Evolutionary conservation across 371 early-diverging fungal genomes (phyloP), one percentile per base, ranked within the genome.

Genomic region (Rhizopus stolonifer): DNA sequence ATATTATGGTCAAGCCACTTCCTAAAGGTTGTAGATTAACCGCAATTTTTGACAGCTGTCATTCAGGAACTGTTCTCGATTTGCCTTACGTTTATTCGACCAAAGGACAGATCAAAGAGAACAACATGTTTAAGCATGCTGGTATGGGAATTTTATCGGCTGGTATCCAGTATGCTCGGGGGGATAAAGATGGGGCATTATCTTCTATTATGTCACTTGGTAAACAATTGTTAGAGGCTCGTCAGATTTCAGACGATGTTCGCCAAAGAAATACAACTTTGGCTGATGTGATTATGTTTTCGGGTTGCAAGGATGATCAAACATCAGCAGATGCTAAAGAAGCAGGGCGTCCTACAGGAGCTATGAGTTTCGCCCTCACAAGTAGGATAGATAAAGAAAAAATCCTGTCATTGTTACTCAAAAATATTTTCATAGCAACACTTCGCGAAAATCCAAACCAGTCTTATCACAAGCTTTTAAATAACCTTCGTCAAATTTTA

Each of bases 291-390:
- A 80, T 91, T 51, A 88, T 90, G 90, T 92, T 94, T 49, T 84
- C 87, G 26, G 96, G 90, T 3, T 95, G 95, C 70, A 91, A 90
- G 64, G 97, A 97, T 61, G 79, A 78, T 55, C 94, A 95, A 63
- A 94, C 94, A 0, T 88, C 88, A 5, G 93, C 95, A 0, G 96
- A 95, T 72, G 80, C 93, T 13, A 60, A 65, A 9, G 80, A 79
- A 53, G 74, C 82, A 26, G 81, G 81, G 2, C 51, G 54, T 29
- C 46, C 72, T 19, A 72, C 70, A 11, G 91, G 97, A 22, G 97
- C 97, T 18, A 89, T 96, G 91, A 86, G 87, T 9, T 86, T 83
- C 57, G 92, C 94, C 0, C 83, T 95, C 11, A 85, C 60, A 8
- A 63, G 77, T 77, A 67, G 69, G 67, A n/a, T 46, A 29, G 21